Evolutionary conservation across 306 rosid genomes (phyloP).

Genomic region (Cicer chorassanicum): DNA sequence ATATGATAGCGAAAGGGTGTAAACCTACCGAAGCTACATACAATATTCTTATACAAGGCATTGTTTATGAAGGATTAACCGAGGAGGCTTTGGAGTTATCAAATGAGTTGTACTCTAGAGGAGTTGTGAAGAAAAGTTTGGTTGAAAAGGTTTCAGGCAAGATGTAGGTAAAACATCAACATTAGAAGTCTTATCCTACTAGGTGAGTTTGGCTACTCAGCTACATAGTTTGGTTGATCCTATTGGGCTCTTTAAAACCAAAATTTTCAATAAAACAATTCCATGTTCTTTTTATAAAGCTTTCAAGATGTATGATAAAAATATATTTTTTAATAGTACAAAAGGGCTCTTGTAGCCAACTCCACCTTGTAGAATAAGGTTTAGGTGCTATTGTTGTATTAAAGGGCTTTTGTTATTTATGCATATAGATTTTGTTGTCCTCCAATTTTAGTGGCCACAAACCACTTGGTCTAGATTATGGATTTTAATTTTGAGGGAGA

Average conservation of each 20-base stretch:
- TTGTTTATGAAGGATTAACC: constrained; percentile 81
- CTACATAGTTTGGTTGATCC: too few relatives aligned
- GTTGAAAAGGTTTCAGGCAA: constrained; percentile 66
- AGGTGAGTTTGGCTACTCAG: too few relatives aligned
- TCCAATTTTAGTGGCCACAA: neutral
- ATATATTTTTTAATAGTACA: neutral
- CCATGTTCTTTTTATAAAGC: too few relatives aligned
- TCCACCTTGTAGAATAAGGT: too few relatives aligned
- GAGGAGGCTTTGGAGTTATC: constrained; percentile 81
- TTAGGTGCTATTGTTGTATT: neutral
- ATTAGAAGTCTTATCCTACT: neutral
- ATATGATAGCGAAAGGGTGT: constrained; percentile 76
- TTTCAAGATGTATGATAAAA: constrained; percentile 52
- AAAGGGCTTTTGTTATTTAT: neutral
- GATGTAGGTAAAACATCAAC: neutral
- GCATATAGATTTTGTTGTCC: neutral
- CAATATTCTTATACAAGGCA: constrained; percentile 85
- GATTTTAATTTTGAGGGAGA: neutral
- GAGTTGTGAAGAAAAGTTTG: constrained; percentile 81
- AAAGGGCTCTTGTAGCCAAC: neutral
- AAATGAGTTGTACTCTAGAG: constrained; percentile 68
- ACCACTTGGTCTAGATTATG: neutral
- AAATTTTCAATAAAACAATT: too few relatives aligned
- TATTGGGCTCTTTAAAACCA: too few relatives aligned
- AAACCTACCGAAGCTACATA: constrained; percentile 86